Evolutionary conservation across 345 rosid species (phyloP).

Genomic region (Syzygium grande): DNA sequence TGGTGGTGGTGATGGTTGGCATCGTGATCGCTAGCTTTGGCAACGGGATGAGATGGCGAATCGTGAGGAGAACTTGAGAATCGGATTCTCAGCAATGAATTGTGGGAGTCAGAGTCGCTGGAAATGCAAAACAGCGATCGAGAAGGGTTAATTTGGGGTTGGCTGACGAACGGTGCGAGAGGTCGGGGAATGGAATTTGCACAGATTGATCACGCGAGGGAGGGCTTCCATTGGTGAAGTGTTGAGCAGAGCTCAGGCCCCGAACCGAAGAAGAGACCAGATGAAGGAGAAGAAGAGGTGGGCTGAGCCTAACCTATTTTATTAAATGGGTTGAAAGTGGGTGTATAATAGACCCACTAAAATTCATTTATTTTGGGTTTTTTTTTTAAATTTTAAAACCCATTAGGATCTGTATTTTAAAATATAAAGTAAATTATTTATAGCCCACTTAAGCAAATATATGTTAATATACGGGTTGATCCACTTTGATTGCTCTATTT

Average conservation of each 20-base stretch:
- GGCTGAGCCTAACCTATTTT: background rate
- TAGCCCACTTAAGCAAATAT: no score
- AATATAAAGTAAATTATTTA: no score
- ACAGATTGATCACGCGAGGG: background rate
- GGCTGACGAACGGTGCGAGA: background rate
- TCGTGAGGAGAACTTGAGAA: background rate
- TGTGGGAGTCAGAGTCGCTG: background rate
- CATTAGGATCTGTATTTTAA: no score
- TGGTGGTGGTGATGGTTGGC: background rate
- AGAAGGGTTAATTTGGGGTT: background rate
- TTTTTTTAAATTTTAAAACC: no score
- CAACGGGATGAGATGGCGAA: constrained; percentile 12
- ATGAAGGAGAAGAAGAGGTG: background rate
- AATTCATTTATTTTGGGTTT: no score
- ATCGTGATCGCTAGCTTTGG: background rate
- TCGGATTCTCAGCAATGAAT: background rate
- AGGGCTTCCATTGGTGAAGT: background rate
- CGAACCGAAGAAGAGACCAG: background rate
- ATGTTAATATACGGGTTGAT: background rate
- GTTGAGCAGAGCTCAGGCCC: background rate
- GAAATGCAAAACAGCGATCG: background rate
- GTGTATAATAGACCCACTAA: no score
- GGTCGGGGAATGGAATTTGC: background rate
- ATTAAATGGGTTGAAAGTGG: background rate
- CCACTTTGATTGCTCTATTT: background rate